Conservation (phyloP, 2,329 filamentous ascomycete species). For the Allantophomopsis cytisporea region DNA sequence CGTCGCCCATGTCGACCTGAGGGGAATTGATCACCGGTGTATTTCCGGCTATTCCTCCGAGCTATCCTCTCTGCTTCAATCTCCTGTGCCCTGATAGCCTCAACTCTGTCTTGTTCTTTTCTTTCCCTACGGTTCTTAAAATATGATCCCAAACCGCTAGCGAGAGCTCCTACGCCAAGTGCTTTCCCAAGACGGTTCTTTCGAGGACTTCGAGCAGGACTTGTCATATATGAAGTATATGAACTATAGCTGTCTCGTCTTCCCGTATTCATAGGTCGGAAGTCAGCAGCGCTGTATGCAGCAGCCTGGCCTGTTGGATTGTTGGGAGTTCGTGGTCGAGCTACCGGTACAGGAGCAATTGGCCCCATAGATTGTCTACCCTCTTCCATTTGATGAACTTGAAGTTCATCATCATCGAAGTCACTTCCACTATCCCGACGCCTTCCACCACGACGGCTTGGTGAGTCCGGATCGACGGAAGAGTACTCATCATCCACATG, state of each 20-base stretch:
- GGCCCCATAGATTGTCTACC: slow-evolving; percentile 21
- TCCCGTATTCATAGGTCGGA: slow-evolving; percentile 21
- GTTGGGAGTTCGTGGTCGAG: slow-evolving; percentile 16
- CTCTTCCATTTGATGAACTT: slow-evolving; percentile 11
- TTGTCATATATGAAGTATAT: slow-evolving; percentile 42
- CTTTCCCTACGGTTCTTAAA: slow-evolving; percentile 43
- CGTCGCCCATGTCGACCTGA: slow-evolving; percentile 23
- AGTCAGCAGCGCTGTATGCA: slow-evolving; percentile 30
- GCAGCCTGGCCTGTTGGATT: slow-evolving; percentile 28
- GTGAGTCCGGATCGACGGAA: slow-evolving; percentile 47
- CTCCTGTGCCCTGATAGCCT: slow-evolving; percentile 30
- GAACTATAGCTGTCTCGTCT: slow-evolving; percentile 34
- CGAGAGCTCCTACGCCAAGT: slow-evolving; percentile 45
- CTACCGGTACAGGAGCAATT: slow-evolving; percentile 26
- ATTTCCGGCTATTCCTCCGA: slow-evolving; percentile 37
- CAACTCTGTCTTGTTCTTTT: slow-evolving; percentile 32
- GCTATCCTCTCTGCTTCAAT: slow-evolving; percentile 44
- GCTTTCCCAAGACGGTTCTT: slow-evolving; percentile 23
- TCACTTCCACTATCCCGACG: slow-evolving; percentile 18
- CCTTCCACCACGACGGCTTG: slow-evolving; percentile 30
- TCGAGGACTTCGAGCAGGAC: slow-evolving; percentile 39
- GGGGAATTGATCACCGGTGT: slow-evolving; percentile 53
- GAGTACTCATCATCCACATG: slow-evolving; percentile 46
- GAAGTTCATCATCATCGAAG: slow-evolving; percentile 28
- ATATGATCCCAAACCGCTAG: slow-evolving; percentile 56